These are phyloP conservation scores for Podila horticola DNA, from an alignment of 192 early-diverging fungal genomes.

Conservation along the genomic window DNA sequence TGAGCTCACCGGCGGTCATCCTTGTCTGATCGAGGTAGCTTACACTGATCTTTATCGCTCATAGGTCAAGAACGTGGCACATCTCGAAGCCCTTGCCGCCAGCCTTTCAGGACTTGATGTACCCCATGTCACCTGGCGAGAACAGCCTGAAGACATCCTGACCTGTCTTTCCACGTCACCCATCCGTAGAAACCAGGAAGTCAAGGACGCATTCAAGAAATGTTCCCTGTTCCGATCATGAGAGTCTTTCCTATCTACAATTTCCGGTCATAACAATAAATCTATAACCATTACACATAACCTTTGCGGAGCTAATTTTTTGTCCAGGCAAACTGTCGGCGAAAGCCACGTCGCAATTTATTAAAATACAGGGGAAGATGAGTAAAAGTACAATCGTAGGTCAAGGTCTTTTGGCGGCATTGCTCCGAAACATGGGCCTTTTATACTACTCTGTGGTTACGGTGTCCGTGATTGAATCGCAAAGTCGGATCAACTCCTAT, in stretches of 20 bases:
- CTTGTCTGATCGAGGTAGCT: not conserved
- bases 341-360: too few relatives aligned
- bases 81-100: constrained; percentile 65
- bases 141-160: constrained; percentile 80
- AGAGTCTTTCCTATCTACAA: not conserved
- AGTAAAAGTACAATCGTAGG: not conserved
- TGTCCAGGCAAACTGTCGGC: too few relatives aligned
- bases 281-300: too few relatives aligned
- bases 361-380: too few relatives aligned
- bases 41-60: not conserved
- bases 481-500: constrained; percentile 27
- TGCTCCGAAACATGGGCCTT: too few relatives aligned
- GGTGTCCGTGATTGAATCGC: constrained; percentile 19
- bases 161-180: constrained; percentile 80
- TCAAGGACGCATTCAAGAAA: constrained; percentile 60
- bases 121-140: constrained; percentile 74
- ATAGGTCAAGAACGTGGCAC: constrained; percentile 73
- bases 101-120: constrained; percentile 65
- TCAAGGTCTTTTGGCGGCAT: too few relatives aligned
- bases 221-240: constrained; percentile 43
- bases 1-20: not conserved
- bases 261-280: too few relatives aligned
- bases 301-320: too few relatives aligned
- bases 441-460: not conserved
- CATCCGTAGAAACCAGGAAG: constrained; percentile 59